phyloP scores from a whole-genome alignment of 768 basidiomycete species.

The Chalciporus pseudorubinellus region DNA sequence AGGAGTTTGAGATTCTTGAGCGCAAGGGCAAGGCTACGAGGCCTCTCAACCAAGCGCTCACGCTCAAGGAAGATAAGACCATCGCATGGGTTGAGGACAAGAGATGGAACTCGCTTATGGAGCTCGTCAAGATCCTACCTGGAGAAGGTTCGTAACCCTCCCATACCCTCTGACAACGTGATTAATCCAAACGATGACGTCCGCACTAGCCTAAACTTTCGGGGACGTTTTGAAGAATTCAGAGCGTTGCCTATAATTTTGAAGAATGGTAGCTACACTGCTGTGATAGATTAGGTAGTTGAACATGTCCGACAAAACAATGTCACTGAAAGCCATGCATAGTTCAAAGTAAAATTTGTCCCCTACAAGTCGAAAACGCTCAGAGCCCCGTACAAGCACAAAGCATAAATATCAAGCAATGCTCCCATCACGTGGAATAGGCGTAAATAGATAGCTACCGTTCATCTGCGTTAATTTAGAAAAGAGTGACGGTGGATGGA shows the following conservation, averaged over 20 bases:
- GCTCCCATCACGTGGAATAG: too few relatives aligned
- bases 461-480: too few relatives aligned
- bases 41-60: conserved; percentile 41
- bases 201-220: too few relatives aligned
- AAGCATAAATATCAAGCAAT: too few relatives aligned
- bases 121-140: conserved; percentile 30
- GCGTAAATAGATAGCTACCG: too few relatives aligned
- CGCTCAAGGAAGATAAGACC: conserved; percentile 46
- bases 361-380: neutral
- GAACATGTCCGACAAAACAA: too few relatives aligned
- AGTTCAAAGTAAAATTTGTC: too few relatives aligned
- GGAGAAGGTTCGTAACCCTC: conserved; percentile 9
- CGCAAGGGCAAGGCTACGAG: conserved; percentile 25
- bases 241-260: conserved; percentile 1
- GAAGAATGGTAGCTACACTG: conserved; percentile 4
- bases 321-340: too few relatives aligned
- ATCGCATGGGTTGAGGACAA: conserved; percentile 56
- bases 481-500: neutral
- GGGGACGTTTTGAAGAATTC: neutral
- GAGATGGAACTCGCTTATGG: conserved; percentile 51
- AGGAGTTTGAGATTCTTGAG: conserved; percentile 43
- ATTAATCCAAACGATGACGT: too few relatives aligned
- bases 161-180: too few relatives aligned
- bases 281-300: neutral
- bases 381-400: too few relatives aligned